Evolutionary conservation across 1,284 basidiomycete genomes (phyloP), one percentile per base, ranked within the genome.

Genomic region (Phaffia rhodozyma): DNA sequence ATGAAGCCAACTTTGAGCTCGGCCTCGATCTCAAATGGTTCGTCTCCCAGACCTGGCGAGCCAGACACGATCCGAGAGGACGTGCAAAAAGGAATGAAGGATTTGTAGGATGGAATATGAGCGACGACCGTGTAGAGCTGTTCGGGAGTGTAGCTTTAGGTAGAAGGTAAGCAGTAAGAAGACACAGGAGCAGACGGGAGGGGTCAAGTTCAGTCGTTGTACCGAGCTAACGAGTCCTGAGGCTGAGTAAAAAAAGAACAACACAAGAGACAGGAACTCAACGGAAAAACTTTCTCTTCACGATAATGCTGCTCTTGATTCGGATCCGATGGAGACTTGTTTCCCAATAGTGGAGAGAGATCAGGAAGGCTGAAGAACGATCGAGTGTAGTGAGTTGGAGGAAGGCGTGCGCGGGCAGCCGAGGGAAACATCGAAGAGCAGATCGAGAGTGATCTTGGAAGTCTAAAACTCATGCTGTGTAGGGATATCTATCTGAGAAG

Each of bases 1-100:
- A 92, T 82, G 73, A 97, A 97, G 0, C 91, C 91, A 29, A 96
- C 87, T 0, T 84, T 84, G 64, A 97, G 78, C 72, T 97, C 90
- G 11, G 88, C 92, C 51, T 91, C 83, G 77, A 92, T 83, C 53
- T 80, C 71, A 62, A 78, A 80, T 25, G 71, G 73, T 67, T 78
- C 72, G 61, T 78, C 75, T 50, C 25, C 57, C 63, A 25, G 61
- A 52, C 63, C 55, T 60, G 58, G 65, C 70, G 70, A 50, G 70
- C 66, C 30, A 74, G 69, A 65, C 51, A 58, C 11, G 63, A 53
- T 25, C 29, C 82, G 83, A 1, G 91, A 89, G 34, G 78, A 77
- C 21, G 83, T 84, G 77, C 93, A 97, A 75, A 91, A 97, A 0
- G 94, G 94, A 56, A 98, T 79, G 72, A 97, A 98, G 58, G 78